These are phyloP conservation scores for Paracamarosporium sp. DNA, from an alignment of 2,329 filamentous ascomycete genomes.

Conservation along the genomic window DNA sequence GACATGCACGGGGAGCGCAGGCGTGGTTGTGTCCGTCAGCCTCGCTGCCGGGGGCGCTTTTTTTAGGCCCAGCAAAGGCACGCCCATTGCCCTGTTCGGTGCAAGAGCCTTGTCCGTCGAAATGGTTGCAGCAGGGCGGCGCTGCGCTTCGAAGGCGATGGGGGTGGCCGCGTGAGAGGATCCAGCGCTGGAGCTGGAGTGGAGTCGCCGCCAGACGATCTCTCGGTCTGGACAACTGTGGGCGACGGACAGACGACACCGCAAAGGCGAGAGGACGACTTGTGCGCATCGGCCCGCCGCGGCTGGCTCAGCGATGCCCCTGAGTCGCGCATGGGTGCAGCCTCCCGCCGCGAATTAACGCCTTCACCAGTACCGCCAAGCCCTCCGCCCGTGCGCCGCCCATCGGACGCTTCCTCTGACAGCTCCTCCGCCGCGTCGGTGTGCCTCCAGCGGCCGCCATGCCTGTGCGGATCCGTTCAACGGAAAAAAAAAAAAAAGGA, in stretches of 20 bases:
- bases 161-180: neutral
- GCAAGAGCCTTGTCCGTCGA: neutral
- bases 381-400: neutral
- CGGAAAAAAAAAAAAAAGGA: neutral
- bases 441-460: neutral
- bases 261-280: neutral
- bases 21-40: neutral
- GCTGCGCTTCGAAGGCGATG: neutral
- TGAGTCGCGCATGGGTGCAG: neutral
- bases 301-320: neutral
- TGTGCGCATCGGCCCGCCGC: conserved; percentile 8
- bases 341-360: neutral
- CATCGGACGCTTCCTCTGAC: neutral
- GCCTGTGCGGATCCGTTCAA: neutral
- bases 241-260: neutral
- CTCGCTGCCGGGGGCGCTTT: conserved; percentile 6
- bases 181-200: neutral
- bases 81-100: conserved; percentile 1
- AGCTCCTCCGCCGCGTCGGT: neutral
- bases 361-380: conserved; percentile 4
- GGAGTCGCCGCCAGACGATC: conserved; percentile 1
- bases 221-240: neutral
- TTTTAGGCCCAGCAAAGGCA: neutral
- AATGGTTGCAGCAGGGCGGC: too few relatives aligned
- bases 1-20: neutral